Base-by-base conservation (phyloP, 2,329 filamentous ascomycete genomes). In the Fusarium sp. region DNA sequence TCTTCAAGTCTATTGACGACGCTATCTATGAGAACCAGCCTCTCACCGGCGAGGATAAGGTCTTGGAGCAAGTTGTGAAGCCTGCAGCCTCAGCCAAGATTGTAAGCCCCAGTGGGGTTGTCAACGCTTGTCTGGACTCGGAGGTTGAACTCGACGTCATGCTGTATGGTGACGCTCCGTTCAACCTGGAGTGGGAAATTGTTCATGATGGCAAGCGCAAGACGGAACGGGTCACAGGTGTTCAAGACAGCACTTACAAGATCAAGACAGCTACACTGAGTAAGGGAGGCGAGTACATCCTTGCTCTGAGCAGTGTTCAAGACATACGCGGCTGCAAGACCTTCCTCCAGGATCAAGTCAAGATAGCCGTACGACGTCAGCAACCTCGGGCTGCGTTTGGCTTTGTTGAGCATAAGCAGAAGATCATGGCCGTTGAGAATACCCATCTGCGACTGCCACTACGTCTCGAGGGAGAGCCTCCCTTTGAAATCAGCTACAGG, bases 151-250 rank as follows among this genome's bases (percentile, higher is more conserved):
- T 95, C 26, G 87, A 92, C 53, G 87, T 97, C 35, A 77, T 83
- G 47, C 84, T 98, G 38, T 81, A 87, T 41, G 95, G 96, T 38
- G 93, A 98, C 69, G 84, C 88, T 15, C 95, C 96, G 0, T 98
- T 94, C 82, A 90, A 84, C 22, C 79, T 99, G 35, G 93, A 98
- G 73, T 99, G 96, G 79, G 95, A 98, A 76, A 81, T 97, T 36
- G 86, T 97, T 7, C 91, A 98, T 76, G 91, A 93, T 52, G 93
- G 93, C 52, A 96, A 91, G 77, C 87, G 93, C 49, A 88, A 86
- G 62, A 89, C 91, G 47, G 84, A 90, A 68, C 85, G 83, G 52
- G 81, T 87, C 25, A 81, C 85, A 1, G 81, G 85, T 53, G 91
- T 97, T 52, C 81, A 87, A 24, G 81, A 79, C 3, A 80, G 85